phyloP scores from a whole-genome alignment of 345 rosid species.

The Eucalyptus dawsonii region DNA sequence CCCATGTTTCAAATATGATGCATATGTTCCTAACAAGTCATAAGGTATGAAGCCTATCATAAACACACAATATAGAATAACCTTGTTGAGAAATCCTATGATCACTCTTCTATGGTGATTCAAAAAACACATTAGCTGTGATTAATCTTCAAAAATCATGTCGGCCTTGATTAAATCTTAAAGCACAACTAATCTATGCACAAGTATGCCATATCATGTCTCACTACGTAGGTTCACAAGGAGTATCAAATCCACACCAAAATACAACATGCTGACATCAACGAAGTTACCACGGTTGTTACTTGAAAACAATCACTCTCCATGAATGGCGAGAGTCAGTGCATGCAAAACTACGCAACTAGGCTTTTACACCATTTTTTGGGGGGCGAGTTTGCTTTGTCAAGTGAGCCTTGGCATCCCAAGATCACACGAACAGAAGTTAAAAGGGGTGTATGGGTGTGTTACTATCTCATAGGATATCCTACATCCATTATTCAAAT shows the following conservation, averaged over 20 bases:
- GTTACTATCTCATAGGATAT: neutral
- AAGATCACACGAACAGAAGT: neutral
- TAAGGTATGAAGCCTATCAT: neutral
- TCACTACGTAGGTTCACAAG: neutral
- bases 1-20: neutral
- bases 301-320: neutral
- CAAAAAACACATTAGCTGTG: neutral
- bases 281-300: neutral
- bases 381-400: neutral
- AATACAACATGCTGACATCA: neutral
- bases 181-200: neutral
- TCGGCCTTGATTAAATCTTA: no score
- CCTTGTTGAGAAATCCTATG: neutral
- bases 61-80: neutral
- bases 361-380: neutral
- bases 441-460: neutral
- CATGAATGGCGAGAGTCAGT: neutral
- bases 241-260: neutral
- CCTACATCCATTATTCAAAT: neutral
- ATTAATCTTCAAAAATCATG: neutral
- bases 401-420: neutral
- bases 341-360: neutral
- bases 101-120: neutral
- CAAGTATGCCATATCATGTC: neutral
- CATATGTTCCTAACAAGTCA: neutral